Percentiles rank a stretch among this genome's conserved stretches.
These are phyloP conservation scores for Hyphopichia buzzinii DNA, from an alignment of 1,139 yeast genomes.

Conservation along the genomic window DNA sequence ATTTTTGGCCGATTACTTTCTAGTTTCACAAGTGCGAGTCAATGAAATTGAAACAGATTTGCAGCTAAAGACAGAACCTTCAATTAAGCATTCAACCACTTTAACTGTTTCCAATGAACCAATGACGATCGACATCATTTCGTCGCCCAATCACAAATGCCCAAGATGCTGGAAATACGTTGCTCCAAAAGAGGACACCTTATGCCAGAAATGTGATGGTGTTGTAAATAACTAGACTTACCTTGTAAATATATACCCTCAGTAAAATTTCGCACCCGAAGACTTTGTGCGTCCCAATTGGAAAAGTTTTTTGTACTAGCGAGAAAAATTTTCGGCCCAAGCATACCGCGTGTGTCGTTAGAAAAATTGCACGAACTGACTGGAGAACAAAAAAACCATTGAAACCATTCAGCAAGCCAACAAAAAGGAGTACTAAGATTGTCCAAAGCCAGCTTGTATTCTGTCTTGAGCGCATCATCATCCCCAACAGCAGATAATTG, in stretches of 20 bases:
- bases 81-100: conserved; percentile 22
- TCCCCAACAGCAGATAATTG: too few relatives aligned
- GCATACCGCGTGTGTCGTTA: not conserved
- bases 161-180: conserved; percentile 92
- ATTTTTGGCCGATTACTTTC: conserved; percentile 55
- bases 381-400: too few relatives aligned
- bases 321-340: not conserved
- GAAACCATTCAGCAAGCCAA: too few relatives aligned
- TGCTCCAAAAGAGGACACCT: conserved; percentile 45
- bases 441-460: too few relatives aligned
- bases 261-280: not conserved
- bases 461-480: too few relatives aligned
- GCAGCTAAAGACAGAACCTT: too few relatives aligned
- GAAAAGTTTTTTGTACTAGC: not conserved
- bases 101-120: conserved; percentile 22
- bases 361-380: too few relatives aligned
- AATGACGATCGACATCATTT: conserved; percentile 37
- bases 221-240: conserved; percentile 15
- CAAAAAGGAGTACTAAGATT: too few relatives aligned
- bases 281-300: not conserved
- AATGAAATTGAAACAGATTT: conserved; percentile 14
- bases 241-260: conserved; percentile 4
- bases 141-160: conserved; percentile 59
- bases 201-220: conserved; percentile 68
- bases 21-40: conserved; percentile 58